Base-by-base conservation (phyloP, 345 rosid genomes). In the Erucastrum elatum region DNA sequence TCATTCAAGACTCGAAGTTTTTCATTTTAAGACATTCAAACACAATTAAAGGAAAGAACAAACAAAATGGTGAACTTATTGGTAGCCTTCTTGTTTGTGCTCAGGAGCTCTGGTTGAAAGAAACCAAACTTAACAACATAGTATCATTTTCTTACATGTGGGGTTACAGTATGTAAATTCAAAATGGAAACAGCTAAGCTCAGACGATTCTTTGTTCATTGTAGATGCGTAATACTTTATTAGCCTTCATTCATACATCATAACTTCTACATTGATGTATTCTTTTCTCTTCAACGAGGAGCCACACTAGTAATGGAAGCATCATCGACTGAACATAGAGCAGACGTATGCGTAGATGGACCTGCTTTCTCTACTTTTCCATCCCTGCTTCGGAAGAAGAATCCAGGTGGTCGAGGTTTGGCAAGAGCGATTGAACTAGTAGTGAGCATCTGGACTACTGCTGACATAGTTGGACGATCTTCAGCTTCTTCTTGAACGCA, bases 381-480 rank as follows among this genome's bases (percentile, higher is more conserved):
- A 21, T 55, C 9, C 27, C 10, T 55, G 9, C 29, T 55, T 17
- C 29, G 27, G 5, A 55, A 17, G 61, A 16, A 55, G 6, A 55
- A 55, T 55, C 61, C 61, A 55, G 61, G 61, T 17, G 61, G 61
- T 55, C 61, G 61, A 55, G 61, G 61, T 8, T 2, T 4, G 61
- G 11, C 26, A 7, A 53, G 59, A 53, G 26, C 26, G 0, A 83
- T 71, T 1, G 84, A 84, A 44, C 68, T 34, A 21, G 21, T 21
- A 21, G 21, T 21, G 21, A 21, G 21, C 21, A 21, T 21, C 21
- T 21, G 21, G 21, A 21, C 21, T 21, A 21, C 21, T 21, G 21
- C 21, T 21, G 21, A 21, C 21, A 21, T 21, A 21, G 21, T 21
- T 21, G 21, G 21, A 21, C 21, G 21, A 21, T 21, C 21, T 21